These are phyloP conservation scores for Fusarium sp. DNA, from an alignment of 2,329 filamentous ascomycete genomes.

Conservation along the genomic window DNA sequence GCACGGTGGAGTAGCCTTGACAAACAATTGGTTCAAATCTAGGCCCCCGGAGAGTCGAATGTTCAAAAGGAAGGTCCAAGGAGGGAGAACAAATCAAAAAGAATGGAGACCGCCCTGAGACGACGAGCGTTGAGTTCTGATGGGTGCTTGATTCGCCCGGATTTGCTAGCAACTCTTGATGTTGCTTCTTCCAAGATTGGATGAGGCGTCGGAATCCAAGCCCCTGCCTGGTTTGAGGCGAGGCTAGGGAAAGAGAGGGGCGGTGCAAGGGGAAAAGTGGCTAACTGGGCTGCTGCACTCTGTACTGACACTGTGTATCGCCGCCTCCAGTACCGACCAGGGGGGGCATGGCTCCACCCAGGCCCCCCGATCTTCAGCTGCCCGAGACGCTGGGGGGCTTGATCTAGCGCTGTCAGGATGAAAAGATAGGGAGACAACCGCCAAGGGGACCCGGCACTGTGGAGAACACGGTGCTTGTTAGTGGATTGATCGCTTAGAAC, in stretches of 20 bases:
- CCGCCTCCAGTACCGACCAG: neutral
- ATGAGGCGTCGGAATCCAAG: slow-evolving; percentile 17
- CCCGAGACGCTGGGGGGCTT: slow-evolving; percentile 6
- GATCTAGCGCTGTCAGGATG: slow-evolving; percentile 16
- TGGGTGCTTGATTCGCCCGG: slow-evolving; percentile 4
- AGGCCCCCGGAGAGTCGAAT: neutral
- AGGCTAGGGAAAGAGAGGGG: neutral
- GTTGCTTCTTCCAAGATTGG: slow-evolving; percentile 36
- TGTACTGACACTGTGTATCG: slow-evolving; percentile 18
- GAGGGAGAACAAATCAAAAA: slow-evolving; percentile 2
- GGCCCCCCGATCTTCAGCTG: slow-evolving; percentile 12
- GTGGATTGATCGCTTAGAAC: slow-evolving; percentile 8
- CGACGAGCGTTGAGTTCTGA: slow-evolving; percentile 14
- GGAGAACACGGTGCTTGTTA: slow-evolving; percentile 4
- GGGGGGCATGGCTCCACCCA: neutral
- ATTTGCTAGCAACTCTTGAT: slow-evolving; percentile 11
- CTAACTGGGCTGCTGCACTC: slow-evolving; percentile 22
- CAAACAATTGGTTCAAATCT: slow-evolving; percentile 19
- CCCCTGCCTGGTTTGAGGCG: slow-evolving; percentile 19
- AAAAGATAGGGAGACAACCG: neutral
- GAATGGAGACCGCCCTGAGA: slow-evolving; percentile 6
- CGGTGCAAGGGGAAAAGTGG: slow-evolving; percentile 18
- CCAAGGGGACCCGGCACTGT: neutral
- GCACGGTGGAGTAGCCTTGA: slow-evolving; percentile 16
- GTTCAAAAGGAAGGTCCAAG: neutral